phyloP scores from a whole-genome alignment of 2,329 filamentous ascomycete species.

The Drechslerella dactyloides region DNA sequence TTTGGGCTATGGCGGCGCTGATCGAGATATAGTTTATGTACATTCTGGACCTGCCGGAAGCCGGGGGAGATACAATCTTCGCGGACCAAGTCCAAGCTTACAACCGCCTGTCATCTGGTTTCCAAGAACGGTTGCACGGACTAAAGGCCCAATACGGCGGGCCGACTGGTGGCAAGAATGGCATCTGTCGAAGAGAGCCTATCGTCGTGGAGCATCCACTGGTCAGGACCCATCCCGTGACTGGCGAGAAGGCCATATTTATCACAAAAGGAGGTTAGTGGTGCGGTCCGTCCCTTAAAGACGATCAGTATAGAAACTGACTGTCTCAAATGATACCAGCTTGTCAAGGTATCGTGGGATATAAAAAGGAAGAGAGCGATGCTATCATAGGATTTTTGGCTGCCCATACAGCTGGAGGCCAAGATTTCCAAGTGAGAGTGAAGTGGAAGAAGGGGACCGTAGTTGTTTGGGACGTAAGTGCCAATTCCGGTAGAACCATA shows the following conservation, averaged over 20 bases:
- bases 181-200: constrained; percentile 76
- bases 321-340: constrained; percentile 1
- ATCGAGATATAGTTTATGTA: constrained; percentile 70
- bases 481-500: not conserved
- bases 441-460: constrained; percentile 80
- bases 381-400: constrained; percentile 78
- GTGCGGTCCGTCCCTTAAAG: constrained; percentile 24
- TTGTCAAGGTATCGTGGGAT: constrained; percentile 68
- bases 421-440: constrained; percentile 75
- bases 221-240: constrained; percentile 78
- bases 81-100: constrained; percentile 81
- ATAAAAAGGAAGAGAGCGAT: constrained; percentile 87
- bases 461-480: constrained; percentile 73
- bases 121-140: constrained; percentile 80
- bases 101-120: constrained; percentile 76
- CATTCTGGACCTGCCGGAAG: constrained; percentile 68
- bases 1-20: not conserved
- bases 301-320: not conserved
- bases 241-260: constrained; percentile 81
- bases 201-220: constrained; percentile 77
- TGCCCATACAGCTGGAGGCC: constrained; percentile 73
- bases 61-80: constrained; percentile 84
- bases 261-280: constrained; percentile 79
- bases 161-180: constrained; percentile 70
- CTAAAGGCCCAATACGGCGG: constrained; percentile 81